Base-by-base conservation (phyloP, 1,284 basidiomycete species). In the Heliocybe sulcata region DNA sequence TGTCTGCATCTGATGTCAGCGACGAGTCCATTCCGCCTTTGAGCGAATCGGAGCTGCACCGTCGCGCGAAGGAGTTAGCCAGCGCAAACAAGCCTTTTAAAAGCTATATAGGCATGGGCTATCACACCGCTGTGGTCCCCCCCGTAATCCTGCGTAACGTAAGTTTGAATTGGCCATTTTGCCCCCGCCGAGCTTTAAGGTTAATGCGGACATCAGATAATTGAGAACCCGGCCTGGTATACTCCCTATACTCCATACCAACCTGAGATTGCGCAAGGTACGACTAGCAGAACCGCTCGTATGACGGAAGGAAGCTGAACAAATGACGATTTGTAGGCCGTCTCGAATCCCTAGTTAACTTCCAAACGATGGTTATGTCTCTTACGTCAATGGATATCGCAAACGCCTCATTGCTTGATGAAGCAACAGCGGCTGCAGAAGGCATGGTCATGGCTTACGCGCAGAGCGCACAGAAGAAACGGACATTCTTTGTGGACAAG, bases 141-240 rank as follows among this genome's bases (percentile, higher is more conserved):
- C 89, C 92, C 12, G 93, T 97, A 53, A 91, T 98, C 69, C 77
- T 95, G 63, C 88, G 94, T 61, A 98, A 96, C 68, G 92, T 94
- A 62, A 59, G 82, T 68, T 29, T 14, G 23, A n/a, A 9, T 23
- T 50, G 33, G 20, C 38, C 23, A n/a, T 8, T n/a, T n/a, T n/a
- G 19, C 29, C 20, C 20, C 45, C 14, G 16, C 20, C 25, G 9
- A 45, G 35, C 48, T 20, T 31, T 27, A 19, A 3, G 38, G 14
- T 29, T 49, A 29, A 49, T 8, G 25, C 52, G 33, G 50, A 52
- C 16, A n/a, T 14, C 59, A 94, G 92, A 75, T 96, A 59, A 87
- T 94, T 75, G 95, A 99, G 72, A 98, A 97, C 69, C 96, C 95
- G 23, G 92, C 89, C 10, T 99, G 96, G 96, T 98, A 98, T 72